Base-by-base conservation (phyloP, 2,329 filamentous ascomycete species). In the Aspergillus caelatus region DNA sequence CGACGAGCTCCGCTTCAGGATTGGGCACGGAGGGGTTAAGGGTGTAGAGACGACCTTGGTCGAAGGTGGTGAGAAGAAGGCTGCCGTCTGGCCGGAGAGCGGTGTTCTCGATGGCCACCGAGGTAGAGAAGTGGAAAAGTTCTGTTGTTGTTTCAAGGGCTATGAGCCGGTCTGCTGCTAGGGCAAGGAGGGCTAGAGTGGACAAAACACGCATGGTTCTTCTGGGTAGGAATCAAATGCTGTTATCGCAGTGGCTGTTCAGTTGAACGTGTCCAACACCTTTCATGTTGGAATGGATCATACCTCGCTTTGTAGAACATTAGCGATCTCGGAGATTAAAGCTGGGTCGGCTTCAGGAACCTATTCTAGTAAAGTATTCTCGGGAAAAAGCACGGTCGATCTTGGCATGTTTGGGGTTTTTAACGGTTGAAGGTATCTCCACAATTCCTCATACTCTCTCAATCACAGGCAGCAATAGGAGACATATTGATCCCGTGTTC, bases 51-150 rank as follows among this genome's bases (percentile, higher is more conserved):
- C 43, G 54, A 21, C 62, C 64, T 34, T 67, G 41, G 23, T 63
- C 48, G 23, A 69, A 63, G 11, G 65, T 69, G n/a, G 67, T 66
- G 12, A 69, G 61, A 11, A 69, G 65, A n/a, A 69, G 60, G n/a
- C 67, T 32, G 28, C 65, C 64, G 41, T 68, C 64, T 0, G 65
- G 59, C 2, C 66, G 62, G 26, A 68, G 45, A 23, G 48, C 58
- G 45, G 64, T 66, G 39, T 69, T 69, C 50, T 69, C 67, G 39
- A 68, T 65, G 32, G 52, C 56, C 32, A 64, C 28, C 11, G 36
- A 30, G 36, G 21, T 62, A 14, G 63, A 63, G 54, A 68, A 68
- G 43, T 64, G 64, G 57, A 61, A 68, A 36, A 68, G 43, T 54
- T 64, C 61, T 30, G 39, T 64, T 30, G 39, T 64, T 12, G 50